These are phyloP conservation scores for Fistulifera pelliculosa DNA, from an alignment of 108 stramenopile species.

Conservation along the genomic window DNA sequence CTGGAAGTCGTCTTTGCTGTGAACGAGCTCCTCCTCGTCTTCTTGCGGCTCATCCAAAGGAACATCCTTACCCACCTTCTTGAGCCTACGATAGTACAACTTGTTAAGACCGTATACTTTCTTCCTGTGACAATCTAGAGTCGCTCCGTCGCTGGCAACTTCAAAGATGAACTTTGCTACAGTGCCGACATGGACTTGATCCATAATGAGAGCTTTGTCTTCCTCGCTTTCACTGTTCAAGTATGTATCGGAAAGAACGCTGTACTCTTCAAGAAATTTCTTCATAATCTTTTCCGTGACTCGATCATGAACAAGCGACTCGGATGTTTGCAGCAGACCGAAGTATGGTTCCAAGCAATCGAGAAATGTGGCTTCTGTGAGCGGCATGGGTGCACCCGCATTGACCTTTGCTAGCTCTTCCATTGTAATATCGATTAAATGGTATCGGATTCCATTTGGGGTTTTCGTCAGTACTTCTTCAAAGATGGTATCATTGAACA, in stretches of 20 bases:
- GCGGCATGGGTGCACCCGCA: slow-evolving; percentile 41
- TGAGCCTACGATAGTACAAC: slow-evolving; percentile 62
- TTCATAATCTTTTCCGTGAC: slow-evolving; percentile 71
- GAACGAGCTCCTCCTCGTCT: slow-evolving; percentile 13
- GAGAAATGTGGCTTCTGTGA: slow-evolving; percentile 79
- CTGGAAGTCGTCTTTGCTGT: slow-evolving; percentile 1
- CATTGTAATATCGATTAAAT: slow-evolving; percentile 78
- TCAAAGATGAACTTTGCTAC: slow-evolving; percentile 78
- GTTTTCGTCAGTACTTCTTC: slow-evolving; percentile 70
- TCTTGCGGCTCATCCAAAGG: slow-evolving; percentile 31
- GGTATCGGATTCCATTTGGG: slow-evolving; percentile 83
- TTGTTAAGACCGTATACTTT: slow-evolving; percentile 79
- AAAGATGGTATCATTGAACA: slow-evolving; percentile 82
- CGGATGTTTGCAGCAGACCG: slow-evolving; percentile 56
- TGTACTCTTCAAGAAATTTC: slow-evolving; percentile 71
- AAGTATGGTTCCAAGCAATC: slow-evolving; percentile 81
- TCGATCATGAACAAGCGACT: slow-evolving; percentile 51
- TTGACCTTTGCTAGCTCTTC: slow-evolving; percentile 79
- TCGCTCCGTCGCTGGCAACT: slow-evolving; percentile 64
- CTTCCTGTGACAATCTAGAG: slow-evolving; percentile 59
- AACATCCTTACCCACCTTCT: slow-evolving; percentile 63
- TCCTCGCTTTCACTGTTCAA: slow-evolving; percentile 12
- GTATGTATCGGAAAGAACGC: slow-evolving; percentile 41
- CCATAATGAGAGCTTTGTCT: slow-evolving; percentile 26
- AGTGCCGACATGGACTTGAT: slow-evolving; percentile 77